A percentile compares a stretch with the other conserved stretches of the same genome.
phyloP scores from a whole-genome alignment of 2,329 filamentous ascomycete genomes.

The Rutstroemia sydowiana region DNA sequence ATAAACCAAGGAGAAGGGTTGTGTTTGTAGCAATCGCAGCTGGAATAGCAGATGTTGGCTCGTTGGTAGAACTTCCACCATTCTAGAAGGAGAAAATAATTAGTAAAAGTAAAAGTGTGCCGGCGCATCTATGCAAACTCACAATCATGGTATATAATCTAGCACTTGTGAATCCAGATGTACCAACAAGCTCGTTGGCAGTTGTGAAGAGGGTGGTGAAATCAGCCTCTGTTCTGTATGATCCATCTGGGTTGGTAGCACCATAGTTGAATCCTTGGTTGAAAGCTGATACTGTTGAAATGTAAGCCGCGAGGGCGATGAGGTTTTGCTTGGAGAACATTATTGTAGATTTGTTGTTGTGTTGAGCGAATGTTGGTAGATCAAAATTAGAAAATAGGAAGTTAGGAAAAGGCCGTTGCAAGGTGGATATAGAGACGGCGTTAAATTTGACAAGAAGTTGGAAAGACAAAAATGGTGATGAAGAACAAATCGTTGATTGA shows the following conservation, averaged over 20 bases:
- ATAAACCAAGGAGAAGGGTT: conserved; percentile 72
- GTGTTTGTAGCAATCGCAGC: conserved; percentile 79
- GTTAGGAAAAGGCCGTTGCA: too few species aligned
- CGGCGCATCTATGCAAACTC: conserved; percentile 27
- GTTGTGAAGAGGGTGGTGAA: conserved; percentile 64
- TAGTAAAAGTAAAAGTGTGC: neutral
- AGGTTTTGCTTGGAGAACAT: conserved; percentile 25
- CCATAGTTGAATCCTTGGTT: conserved; percentile 58
- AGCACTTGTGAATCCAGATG: conserved; percentile 59
- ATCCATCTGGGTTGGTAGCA: conserved; percentile 57
- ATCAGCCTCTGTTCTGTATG: conserved; percentile 52
- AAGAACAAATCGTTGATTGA: too few species aligned
- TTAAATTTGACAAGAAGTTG: too few species aligned
- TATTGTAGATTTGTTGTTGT: conserved; percentile 5
- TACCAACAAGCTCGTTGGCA: conserved; percentile 56
- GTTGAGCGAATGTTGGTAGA: neutral
- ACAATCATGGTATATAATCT: conserved; percentile 62
- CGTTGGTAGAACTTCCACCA: conserved; percentile 51
- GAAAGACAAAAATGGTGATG: too few species aligned
- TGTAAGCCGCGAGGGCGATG: conserved; percentile 22
- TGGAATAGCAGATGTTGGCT: conserved; percentile 65
- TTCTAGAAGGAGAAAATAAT: conserved; percentile 40
- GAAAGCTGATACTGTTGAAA: conserved; percentile 33
- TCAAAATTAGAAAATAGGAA: too few species aligned
- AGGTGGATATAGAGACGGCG: too few species aligned